A percentile compares a stretch with the other conserved stretches of the same genome.
These are phyloP conservation scores for Berberis vulgaris DNA, from an alignment of 164 flowering plant genomes.

Conservation along the genomic window DNA sequence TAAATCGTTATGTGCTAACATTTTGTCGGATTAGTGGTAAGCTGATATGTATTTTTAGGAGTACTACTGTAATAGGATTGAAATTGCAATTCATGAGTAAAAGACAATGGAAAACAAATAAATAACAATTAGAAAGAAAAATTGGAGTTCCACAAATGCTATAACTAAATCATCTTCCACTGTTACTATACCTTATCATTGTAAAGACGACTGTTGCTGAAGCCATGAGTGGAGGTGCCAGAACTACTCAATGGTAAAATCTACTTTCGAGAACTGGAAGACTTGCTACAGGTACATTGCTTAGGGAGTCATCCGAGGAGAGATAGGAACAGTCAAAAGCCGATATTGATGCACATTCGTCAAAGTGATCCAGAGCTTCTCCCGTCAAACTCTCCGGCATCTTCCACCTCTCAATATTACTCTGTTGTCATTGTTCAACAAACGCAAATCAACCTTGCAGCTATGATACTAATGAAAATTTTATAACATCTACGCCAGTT, in stretches of 20 bases:
- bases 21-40: no score
- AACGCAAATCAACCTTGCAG: not conserved
- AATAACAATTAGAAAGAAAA: no score
- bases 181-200: constrained; percentile 35
- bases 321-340: constrained; percentile 89
- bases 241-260: constrained; percentile 22
- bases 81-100: no score
- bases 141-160: not conserved
- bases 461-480: not conserved
- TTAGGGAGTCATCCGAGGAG: constrained; percentile 61
- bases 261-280: constrained; percentile 10
- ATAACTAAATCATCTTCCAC: not conserved
- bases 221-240: constrained; percentile 13
- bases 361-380: constrained; percentile 86
- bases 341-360: constrained; percentile 88
- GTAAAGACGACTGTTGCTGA: constrained; percentile 9
- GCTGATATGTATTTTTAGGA: no score
- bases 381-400: constrained; percentile 66
- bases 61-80: no score
- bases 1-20: no score
- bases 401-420: constrained; percentile 65
- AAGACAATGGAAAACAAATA: no score
- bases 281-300: constrained; percentile 15
- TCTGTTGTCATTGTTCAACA: constrained; percentile 28
- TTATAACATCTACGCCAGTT: not conserved